Conservation (phyloP, 805 yeast species). For the Pichia cephalocereana region DNA sequence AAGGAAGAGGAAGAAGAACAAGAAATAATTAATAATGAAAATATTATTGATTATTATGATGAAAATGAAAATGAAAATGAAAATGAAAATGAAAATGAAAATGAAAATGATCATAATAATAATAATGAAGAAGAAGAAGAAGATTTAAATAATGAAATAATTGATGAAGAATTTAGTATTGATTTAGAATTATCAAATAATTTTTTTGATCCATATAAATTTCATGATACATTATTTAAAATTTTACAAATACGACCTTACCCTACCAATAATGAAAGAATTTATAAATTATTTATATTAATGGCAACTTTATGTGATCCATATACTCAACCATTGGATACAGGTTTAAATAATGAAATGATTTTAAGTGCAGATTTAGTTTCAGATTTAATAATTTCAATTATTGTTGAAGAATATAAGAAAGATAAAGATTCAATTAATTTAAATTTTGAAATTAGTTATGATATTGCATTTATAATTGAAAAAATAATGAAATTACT, state of each 20-base stretch:
- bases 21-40: neutral
- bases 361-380: slow-evolving; percentile 49
- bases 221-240: slow-evolving; percentile 25
- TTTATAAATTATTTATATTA: slow-evolving; percentile 18
- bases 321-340: slow-evolving; percentile 59
- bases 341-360: slow-evolving; percentile 35
- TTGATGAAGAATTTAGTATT: slow-evolving; percentile 11
- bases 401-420: slow-evolving; percentile 23
- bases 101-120: too few species aligned
- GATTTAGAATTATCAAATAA: slow-evolving; percentile 13
- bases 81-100: too few species aligned
- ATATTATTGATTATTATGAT: neutral
- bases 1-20: neutral
- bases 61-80: too few species aligned
- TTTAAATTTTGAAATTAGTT: slow-evolving; percentile 28
- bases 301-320: slow-evolving; percentile 46
- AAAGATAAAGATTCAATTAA: slow-evolving; percentile 11
- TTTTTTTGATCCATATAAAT: slow-evolving; percentile 16
- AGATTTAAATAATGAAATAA: too few species aligned
- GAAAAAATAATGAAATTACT: slow-evolving; percentile 28
- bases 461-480: slow-evolving; percentile 27
- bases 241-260: slow-evolving; percentile 19
- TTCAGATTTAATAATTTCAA: slow-evolving; percentile 41
- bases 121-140: too few species aligned
- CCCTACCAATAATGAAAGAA: slow-evolving; percentile 7